Conservation (phyloP, 73 alveolate genomes). For the Paramecium caudatum region DNA sequence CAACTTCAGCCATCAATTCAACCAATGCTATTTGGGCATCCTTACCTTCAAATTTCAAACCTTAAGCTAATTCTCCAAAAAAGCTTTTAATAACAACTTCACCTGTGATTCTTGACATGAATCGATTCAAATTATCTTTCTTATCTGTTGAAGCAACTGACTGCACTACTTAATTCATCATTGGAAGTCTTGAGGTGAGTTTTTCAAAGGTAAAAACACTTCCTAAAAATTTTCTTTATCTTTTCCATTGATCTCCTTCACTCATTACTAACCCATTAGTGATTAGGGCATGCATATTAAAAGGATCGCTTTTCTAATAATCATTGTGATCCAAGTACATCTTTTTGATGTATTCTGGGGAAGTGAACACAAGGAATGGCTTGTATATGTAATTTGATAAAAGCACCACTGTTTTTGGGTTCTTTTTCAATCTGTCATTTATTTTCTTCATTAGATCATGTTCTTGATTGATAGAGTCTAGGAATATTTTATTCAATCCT, state of each 20-base stretch:
- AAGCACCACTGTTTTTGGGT: background rate
- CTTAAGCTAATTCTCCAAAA: background rate
- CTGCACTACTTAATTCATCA: conserved; percentile 39
- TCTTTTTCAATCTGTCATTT: background rate
- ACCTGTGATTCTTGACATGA: conserved; percentile 47
- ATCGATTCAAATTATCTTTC: background rate
- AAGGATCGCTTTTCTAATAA: background rate
- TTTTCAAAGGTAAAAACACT: background rate
- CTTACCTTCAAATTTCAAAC: background rate
- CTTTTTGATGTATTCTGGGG: background rate
- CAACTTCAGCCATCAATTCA: background rate
- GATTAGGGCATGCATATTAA: background rate
- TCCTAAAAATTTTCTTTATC: conserved; percentile 30
- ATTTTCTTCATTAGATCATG: background rate
- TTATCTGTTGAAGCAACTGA: background rate
- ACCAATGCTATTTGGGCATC: conserved; percentile 22
- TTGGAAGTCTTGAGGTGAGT: conserved; percentile 14
- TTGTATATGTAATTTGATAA: background rate
- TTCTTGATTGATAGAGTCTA: background rate
- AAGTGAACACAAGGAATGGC: background rate
- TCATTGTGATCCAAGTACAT: conserved; percentile 24
- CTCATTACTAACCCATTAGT: conserved; percentile 2
- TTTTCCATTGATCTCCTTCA: conserved; percentile 43
- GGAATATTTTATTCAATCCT: background rate
- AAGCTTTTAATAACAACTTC: conserved; percentile 55